These are phyloP conservation scores for Discostella pseudostelligera DNA, from an alignment of 108 stramenopile species.

Conservation along the genomic window DNA sequence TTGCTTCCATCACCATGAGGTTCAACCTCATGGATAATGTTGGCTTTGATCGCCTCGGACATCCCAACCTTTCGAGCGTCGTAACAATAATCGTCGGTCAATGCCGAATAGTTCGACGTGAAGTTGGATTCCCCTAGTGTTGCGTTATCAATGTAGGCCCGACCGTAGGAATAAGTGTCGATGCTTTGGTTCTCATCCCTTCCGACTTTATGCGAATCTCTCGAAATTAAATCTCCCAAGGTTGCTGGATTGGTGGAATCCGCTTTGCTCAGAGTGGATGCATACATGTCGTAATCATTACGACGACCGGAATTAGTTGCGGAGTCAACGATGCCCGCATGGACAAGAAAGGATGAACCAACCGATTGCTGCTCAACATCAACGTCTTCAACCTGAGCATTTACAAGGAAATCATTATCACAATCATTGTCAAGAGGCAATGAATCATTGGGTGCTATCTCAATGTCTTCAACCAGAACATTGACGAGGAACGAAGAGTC, in stretches of 20 bases:
- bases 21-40: not conserved
- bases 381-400: constrained; percentile 4
- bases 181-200: constrained; percentile 13
- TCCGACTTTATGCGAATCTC: constrained; percentile 7
- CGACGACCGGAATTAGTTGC: not conserved
- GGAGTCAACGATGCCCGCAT: constrained; percentile 11
- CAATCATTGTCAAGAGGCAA: not conserved
- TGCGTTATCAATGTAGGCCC: constrained; percentile 19
- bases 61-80: constrained; percentile 21
- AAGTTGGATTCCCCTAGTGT: constrained; percentile 14
- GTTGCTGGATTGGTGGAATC: constrained; percentile 14
- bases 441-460: constrained; percentile 10
- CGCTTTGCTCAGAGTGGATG: constrained; percentile 26
- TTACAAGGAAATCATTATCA: constrained; percentile 4
- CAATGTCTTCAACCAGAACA: constrained; percentile 10
- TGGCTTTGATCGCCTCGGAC: constrained; percentile 19
- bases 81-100: constrained; percentile 21
- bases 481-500: constrained; percentile 24
- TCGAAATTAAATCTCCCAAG: constrained; percentile 14
- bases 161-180: constrained; percentile 19
- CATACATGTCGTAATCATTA: constrained; percentile 9
- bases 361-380: constrained; percentile 9
- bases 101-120: constrained; percentile 18
- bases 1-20: constrained; percentile 1
- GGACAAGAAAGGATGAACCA: constrained; percentile 24